A percentile compares a stretch with the other conserved stretches of the same genome.
phyloP scores from a whole-genome alignment of 2,329 filamentous ascomycete species.

The Zymoseptoria brevis region DNA sequence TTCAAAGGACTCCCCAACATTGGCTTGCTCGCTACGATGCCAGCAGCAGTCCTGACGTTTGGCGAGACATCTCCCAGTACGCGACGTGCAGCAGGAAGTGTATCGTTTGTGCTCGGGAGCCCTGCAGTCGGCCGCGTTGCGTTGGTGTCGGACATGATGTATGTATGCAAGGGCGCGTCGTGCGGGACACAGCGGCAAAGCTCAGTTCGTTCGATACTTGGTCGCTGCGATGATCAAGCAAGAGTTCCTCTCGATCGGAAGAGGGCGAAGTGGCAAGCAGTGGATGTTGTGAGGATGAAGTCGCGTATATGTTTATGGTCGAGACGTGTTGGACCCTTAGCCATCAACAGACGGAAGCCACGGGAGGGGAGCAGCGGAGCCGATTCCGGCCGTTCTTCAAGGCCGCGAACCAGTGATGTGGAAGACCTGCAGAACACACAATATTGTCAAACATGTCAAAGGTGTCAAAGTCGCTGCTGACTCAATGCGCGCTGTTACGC shows the following conservation, averaged over 20 bases:
- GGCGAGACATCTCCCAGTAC: constrained; percentile 28
- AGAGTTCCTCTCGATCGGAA: neutral
- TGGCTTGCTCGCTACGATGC: constrained; percentile 14
- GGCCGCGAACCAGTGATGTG: neutral
- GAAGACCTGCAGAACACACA: too few species aligned
- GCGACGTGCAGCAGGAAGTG: constrained; percentile 8
- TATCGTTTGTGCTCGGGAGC: constrained; percentile 2
- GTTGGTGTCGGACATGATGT: neutral
- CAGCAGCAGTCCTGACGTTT: constrained; percentile 20
- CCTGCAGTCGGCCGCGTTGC: neutral
- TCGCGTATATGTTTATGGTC: neutral
- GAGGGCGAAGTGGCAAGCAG: neutral
- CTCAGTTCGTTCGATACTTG: neutral
- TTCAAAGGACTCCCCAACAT: constrained; percentile 27
- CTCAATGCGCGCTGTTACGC: too few species aligned
- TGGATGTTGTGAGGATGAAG: neutral
- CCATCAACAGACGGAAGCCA: neutral
- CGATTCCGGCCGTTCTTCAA: neutral
- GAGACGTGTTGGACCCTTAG: neutral
- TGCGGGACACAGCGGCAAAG: neutral
- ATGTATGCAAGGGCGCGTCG: neutral
- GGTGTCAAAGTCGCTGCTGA: too few species aligned
- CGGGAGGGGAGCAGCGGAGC: neutral
- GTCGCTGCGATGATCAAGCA: neutral
- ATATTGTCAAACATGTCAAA: too few species aligned